Percentiles rank a stretch among this genome's conserved stretches.
phyloP scores from a whole-genome alignment of 257 asterid genomes.

The Solanum gandarillasii region DNA sequence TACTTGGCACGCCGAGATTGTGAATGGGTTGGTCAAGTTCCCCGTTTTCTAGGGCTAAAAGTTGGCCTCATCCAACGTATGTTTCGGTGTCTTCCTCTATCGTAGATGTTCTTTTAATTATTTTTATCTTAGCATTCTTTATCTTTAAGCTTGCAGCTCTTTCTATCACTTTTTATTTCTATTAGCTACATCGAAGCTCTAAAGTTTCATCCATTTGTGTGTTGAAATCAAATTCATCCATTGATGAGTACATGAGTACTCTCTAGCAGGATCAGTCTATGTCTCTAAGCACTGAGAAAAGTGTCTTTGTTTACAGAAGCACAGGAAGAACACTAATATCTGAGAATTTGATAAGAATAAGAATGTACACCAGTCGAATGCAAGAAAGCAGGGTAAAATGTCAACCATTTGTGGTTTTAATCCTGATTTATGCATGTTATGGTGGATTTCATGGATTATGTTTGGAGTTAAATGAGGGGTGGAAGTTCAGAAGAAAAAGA shows the following conservation, averaged over 20 bases:
- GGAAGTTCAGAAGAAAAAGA: not conserved
- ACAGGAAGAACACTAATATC: not conserved
- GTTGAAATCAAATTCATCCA: not conserved
- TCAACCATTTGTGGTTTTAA: not conserved
- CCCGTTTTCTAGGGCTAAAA: conserved; percentile 94
- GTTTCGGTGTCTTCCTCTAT: conserved; percentile 19
- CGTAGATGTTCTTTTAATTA: not conserved
- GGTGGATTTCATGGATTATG: not conserved
- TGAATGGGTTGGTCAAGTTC: conserved; percentile 99
- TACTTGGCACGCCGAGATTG: conserved; percentile 96
- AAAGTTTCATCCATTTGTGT: not conserved
- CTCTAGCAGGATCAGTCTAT: not conserved
- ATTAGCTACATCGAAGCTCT: not conserved
- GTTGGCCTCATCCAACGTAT: conserved; percentile 99
- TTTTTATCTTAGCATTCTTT: not conserved
- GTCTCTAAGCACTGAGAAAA: not conserved
- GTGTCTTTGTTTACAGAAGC: not conserved
- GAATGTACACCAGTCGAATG: not conserved
- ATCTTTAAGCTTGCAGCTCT: not conserved
- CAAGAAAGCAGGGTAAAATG: not conserved
- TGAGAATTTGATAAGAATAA: not conserved
- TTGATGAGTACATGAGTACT: not conserved
- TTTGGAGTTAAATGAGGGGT: not conserved
- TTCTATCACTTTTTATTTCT: not conserved
- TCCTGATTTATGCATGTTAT: not conserved